phyloP scores from a whole-genome alignment of 1,139 yeast species.

The Sugiyamaella xylanicola region DNA sequence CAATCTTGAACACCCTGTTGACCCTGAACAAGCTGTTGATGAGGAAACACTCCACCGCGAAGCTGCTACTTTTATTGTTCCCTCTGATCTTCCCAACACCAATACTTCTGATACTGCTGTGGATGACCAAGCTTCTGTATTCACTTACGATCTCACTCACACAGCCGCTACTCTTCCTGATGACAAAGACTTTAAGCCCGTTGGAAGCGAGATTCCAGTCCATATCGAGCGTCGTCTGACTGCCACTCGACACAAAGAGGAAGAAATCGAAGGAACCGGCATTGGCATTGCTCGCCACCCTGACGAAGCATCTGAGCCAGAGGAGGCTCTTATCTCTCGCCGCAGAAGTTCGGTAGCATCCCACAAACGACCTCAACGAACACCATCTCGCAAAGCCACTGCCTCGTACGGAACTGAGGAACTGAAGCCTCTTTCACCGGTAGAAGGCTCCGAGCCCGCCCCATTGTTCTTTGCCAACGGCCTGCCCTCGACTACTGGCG shows the following conservation, averaged over 20 bases:
- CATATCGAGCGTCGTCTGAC: constrained; percentile 44
- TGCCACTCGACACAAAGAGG: constrained; percentile 41
- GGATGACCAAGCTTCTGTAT: constrained; percentile 37
- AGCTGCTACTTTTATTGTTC: constrained; percentile 28
- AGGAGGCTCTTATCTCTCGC: constrained; percentile 34
- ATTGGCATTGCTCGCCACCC: constrained; percentile 44
- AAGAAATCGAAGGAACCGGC: constrained; percentile 33
- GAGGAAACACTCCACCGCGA: constrained; percentile 27
- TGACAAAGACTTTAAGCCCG: constrained; percentile 43
- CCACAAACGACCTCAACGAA: constrained; percentile 21
- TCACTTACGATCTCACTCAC: constrained; percentile 43
- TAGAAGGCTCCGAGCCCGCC: constrained; percentile 25
- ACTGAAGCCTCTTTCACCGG: constrained; percentile 36
- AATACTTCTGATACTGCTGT: constrained; percentile 23
- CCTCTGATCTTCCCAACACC: constrained; percentile 20
- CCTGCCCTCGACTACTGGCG: constrained; percentile 41
- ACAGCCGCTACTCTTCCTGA: constrained; percentile 39
- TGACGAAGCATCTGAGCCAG: constrained; percentile 34
- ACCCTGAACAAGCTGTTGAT: constrained; percentile 28
- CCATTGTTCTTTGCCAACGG: constrained; percentile 42
- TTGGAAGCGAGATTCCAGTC: constrained; percentile 39
- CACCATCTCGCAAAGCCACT: constrained; percentile 37
- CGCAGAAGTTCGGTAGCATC: constrained; percentile 39
- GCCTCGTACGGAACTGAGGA: constrained; percentile 42
- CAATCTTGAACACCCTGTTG: constrained; percentile 30